Conservation (phyloP, 2,329 filamentous ascomycete genomes). For the Verticillium tricorpus region DNA sequence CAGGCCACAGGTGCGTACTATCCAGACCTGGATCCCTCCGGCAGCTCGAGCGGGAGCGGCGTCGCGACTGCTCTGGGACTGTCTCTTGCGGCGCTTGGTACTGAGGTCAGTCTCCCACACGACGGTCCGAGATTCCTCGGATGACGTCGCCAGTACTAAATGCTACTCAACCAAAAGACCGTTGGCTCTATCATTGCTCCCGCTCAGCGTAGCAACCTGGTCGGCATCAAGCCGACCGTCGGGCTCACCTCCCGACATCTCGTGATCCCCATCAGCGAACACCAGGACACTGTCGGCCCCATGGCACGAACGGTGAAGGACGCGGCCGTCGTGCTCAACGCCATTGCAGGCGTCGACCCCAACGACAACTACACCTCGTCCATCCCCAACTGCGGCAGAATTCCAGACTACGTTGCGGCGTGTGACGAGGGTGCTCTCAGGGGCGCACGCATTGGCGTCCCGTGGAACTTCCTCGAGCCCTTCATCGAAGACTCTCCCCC, state of each 20-base stretch:
- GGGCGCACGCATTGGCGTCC: conserved; percentile 63
- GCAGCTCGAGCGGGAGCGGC: conserved; percentile 65
- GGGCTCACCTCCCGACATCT: conserved; percentile 61
- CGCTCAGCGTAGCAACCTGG: conserved; percentile 62
- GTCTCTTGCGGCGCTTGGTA: no score
- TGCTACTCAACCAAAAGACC: not conserved
- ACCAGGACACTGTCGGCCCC: conserved; percentile 65
- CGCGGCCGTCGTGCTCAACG: conserved; percentile 60
- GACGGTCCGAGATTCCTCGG: not conserved
- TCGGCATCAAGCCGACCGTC: conserved; percentile 73
- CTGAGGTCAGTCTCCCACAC: no score
- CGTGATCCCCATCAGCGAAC: conserved; percentile 60
- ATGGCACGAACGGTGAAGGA: conserved; percentile 66
- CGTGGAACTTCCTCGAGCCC: conserved; percentile 68
- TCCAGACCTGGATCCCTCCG: conserved; percentile 47
- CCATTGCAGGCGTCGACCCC: conserved; percentile 60
- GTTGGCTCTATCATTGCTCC: conserved; percentile 69
- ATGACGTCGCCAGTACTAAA: not conserved
- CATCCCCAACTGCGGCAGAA: conserved; percentile 50
- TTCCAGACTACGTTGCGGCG: no score
- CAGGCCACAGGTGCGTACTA: conserved; percentile 59
- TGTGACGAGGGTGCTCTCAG: conserved; percentile 46
- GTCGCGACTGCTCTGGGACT: conserved; percentile 58
- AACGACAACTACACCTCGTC: conserved; percentile 63
- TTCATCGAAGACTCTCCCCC: conserved; percentile 53